Evolutionary conservation across 2,329 filamentous ascomycete genomes (phyloP).

Genomic region (Trichoderma atroviride): DNA sequence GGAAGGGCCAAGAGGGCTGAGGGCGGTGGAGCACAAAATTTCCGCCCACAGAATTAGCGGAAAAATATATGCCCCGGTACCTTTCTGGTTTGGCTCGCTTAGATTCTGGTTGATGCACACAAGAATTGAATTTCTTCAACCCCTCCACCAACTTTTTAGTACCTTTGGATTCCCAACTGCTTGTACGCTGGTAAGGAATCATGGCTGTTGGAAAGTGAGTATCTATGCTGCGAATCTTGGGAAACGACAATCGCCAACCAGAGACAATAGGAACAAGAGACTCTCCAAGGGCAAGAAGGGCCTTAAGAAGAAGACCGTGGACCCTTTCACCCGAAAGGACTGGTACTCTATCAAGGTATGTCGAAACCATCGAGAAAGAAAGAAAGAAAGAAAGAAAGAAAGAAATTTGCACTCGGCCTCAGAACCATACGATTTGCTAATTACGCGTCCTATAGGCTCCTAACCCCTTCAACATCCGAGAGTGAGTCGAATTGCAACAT

Average conservation of each 20-base stretch:
- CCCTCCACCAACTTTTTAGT: constrained; percentile 46
- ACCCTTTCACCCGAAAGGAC: constrained; percentile 98
- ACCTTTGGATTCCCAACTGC: constrained; percentile 48
- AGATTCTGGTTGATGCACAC: constrained; percentile 46
- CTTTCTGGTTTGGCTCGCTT: constrained; percentile 40
- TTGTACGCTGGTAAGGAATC: constrained; percentile 55
- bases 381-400: background rate
- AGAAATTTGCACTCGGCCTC: background rate
- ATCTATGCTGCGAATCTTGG: constrained; percentile 23
- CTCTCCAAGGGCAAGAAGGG: constrained; percentile 99
- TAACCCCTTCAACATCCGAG: constrained; percentile 91
- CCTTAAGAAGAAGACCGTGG: constrained; percentile 98
- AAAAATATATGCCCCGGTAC: constrained; percentile 27
- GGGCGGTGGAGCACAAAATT: constrained; percentile 7
- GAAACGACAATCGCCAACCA: constrained; percentile 10
- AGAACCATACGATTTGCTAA: background rate
- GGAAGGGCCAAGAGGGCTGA: constrained; percentile 13
- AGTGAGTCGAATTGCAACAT: constrained; percentile 65
- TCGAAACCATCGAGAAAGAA: background rate
- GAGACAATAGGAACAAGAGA: constrained; percentile 85
- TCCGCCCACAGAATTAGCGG: constrained; percentile 22
- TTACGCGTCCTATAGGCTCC: constrained; percentile 65
- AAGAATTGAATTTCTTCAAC: constrained; percentile 47
- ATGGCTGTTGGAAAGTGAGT: constrained; percentile 65
- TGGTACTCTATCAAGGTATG: constrained; percentile 96